phyloP scores from a whole-genome alignment of 768 basidiomycete genomes.

The Leccinum incarnatum region DNA sequence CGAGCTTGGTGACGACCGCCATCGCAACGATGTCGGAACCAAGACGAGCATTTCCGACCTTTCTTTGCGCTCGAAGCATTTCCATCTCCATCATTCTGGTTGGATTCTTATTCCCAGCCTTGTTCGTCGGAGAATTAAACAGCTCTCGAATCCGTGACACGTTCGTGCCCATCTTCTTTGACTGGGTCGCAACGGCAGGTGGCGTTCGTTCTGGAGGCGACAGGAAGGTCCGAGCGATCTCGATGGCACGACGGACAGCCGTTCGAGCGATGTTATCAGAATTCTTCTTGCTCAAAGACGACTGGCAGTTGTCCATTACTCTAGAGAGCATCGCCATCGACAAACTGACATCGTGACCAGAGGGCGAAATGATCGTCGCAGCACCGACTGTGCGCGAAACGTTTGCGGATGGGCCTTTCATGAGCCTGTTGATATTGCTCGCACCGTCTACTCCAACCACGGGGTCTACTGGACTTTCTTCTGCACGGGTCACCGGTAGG shows the following conservation, averaged over 20 bases:
- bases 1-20: background rate
- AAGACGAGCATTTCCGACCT: background rate
- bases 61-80: conserved; percentile 5
- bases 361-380: too few species aligned
- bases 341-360: too few species aligned
- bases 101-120: background rate
- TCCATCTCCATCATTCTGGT: conserved; percentile 9
- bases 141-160: background rate
- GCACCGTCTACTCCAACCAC: too few species aligned
- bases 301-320: too few species aligned
- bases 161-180: background rate
- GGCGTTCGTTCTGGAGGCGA: background rate
- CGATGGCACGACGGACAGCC: background rate
- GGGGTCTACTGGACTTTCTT: too few species aligned
- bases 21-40: background rate
- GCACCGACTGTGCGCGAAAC: too few species aligned
- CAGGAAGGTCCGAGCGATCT: background rate
- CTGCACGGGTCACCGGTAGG: too few species aligned
- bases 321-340: too few species aligned
- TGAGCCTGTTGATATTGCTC: too few species aligned
- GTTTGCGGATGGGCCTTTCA: too few species aligned
- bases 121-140: conserved; percentile 7
- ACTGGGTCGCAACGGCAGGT: too few species aligned
- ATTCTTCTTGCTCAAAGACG: too few species aligned
- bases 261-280: background rate